phyloP scores from a whole-genome alignment of 1,139 yeast species.

The Scheffersomyces illinoinensis region DNA sequence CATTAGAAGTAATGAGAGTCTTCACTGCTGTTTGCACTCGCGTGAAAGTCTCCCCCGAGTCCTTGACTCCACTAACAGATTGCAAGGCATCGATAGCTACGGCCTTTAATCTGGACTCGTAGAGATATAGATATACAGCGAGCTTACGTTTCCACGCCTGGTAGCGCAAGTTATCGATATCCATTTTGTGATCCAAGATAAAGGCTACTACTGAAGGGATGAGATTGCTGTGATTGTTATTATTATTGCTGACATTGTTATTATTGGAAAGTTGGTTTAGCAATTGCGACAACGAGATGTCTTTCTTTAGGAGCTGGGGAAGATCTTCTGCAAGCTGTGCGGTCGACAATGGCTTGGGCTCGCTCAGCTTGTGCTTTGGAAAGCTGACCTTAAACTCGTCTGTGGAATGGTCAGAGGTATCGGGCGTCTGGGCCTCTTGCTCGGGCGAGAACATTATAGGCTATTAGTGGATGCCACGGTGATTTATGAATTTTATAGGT shows the following conservation, averaged over 20 bases:
- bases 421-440: constrained; percentile 12
- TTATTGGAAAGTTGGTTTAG: background rate
- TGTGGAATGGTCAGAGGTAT: constrained; percentile 15
- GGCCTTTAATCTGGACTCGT: background rate
- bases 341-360: background rate
- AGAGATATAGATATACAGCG: background rate
- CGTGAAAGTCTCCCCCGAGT: background rate
- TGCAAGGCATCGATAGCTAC: background rate
- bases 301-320: background rate
- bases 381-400: constrained; percentile 7
- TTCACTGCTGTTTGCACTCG: background rate
- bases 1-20: background rate
- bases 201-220: background rate
- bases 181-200: background rate
- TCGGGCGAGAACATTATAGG: constrained; percentile 12
- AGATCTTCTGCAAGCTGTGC: background rate
- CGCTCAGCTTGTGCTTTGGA: background rate
- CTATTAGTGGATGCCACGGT: background rate
- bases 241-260: background rate
- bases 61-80: background rate
- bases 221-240: background rate
- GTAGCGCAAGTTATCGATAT: background rate
- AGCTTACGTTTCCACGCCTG: background rate
- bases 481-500: background rate
- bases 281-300: background rate